These are phyloP conservation scores for Scalesia atractyloides DNA, from an alignment of 129 eudicot genomes.

Conservation along the genomic window DNA sequence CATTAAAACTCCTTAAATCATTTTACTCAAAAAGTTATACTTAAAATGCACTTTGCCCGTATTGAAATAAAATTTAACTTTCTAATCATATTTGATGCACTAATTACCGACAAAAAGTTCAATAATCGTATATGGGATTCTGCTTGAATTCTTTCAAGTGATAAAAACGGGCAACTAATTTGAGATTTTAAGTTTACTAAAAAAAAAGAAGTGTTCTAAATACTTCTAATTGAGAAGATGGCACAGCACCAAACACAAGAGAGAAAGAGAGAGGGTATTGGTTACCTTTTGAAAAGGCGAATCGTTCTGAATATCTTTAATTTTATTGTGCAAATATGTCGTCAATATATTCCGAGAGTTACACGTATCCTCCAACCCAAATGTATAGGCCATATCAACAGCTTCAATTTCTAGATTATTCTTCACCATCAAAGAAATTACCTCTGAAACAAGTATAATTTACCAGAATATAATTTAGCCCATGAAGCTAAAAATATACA, in stretches of 20 bases:
- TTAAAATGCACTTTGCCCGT: no score
- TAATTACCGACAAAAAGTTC: no score
- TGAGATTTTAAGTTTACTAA: background rate
- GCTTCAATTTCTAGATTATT: constrained; percentile 58
- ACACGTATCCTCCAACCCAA: constrained; percentile 53
- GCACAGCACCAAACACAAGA: background rate
- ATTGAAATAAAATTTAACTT: no score
- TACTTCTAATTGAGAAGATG: constrained; percentile 11
- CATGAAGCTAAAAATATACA: background rate
- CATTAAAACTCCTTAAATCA: no score
- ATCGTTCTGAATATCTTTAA: constrained; percentile 28
- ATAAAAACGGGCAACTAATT: background rate
- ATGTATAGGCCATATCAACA: constrained; percentile 55
- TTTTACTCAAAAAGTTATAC: background rate
- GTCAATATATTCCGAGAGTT: constrained; percentile 47
- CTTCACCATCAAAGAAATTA: constrained; percentile 56
- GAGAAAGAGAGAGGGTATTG: background rate
- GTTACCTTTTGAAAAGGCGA: constrained; percentile 36
- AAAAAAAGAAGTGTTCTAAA: background rate
- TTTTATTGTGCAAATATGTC: constrained; percentile 43
- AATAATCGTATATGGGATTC: no score
- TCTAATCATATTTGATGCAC: background rate
- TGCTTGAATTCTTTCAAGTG: background rate
- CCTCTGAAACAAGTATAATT: constrained; percentile 10
- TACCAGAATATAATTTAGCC: constrained; percentile 7